These are phyloP conservation scores for Echium plantagineum DNA, from an alignment of 257 asterid genomes.

Conservation along the genomic window DNA sequence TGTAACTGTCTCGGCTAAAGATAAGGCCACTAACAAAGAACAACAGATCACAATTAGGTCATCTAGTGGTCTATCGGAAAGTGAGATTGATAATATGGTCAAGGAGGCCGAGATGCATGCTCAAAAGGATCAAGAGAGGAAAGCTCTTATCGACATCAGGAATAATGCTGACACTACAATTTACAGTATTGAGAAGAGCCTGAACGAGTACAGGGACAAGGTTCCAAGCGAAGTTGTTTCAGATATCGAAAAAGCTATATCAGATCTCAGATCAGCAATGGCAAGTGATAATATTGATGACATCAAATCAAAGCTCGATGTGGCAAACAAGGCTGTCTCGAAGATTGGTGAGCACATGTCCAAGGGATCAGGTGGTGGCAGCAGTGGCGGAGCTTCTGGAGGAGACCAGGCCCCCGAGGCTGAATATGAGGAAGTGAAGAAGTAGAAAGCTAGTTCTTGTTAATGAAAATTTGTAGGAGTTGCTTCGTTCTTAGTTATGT, in stretches of 20 bases:
- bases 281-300: not conserved
- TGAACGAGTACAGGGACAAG: constrained; percentile 13
- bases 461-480: not conserved
- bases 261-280: constrained; percentile 8
- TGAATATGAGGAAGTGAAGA: constrained; percentile 9
- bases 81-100: constrained; percentile 14
- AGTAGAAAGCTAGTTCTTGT: not conserved
- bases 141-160: constrained; percentile 10
- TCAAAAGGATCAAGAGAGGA: constrained; percentile 11
- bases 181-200: constrained; percentile 7
- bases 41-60: constrained; percentile 18
- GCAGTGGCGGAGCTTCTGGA: not conserved
- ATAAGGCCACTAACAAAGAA: constrained; percentile 13
- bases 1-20: constrained; percentile 13
- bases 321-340: constrained; percentile 12
- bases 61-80: constrained; percentile 14
- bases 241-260: constrained; percentile 9
- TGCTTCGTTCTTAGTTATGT: not conserved
- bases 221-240: constrained; percentile 9
- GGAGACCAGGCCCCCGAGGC: constrained; percentile 13
- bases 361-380: not conserved
- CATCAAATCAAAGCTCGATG: constrained; percentile 5
- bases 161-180: constrained; percentile 13
- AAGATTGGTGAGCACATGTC: constrained; percentile 15
- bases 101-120: constrained; percentile 11